Percentiles rank a stretch among this genome's conserved stretches.
phyloP scores from a whole-genome alignment of 371 early-diverging fungal species.

The Mucor plumbeus region DNA sequence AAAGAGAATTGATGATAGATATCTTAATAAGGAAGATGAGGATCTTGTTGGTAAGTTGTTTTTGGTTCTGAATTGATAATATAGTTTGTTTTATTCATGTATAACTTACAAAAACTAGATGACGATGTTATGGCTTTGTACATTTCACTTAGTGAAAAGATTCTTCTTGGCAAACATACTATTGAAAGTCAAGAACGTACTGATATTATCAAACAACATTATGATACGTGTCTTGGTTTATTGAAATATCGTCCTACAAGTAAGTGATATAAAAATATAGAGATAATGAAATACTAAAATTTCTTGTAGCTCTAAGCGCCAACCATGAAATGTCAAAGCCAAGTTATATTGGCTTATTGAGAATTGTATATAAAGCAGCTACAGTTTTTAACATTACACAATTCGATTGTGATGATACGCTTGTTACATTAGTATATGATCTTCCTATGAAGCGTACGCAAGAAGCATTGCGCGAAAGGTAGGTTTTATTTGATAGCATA shows the following conservation, averaged over 20 bases:
- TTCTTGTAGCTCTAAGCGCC: conserved; percentile 15
- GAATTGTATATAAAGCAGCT: conserved; percentile 35
- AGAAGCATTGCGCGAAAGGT: conserved; percentile 44
- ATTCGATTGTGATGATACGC: conserved; percentile 24
- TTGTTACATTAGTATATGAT: conserved; percentile 23
- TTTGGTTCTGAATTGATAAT: too few relatives aligned
- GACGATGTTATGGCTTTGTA: conserved; percentile 32
- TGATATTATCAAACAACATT: conserved; percentile 17
- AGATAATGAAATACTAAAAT: not conserved
- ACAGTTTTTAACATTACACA: conserved; percentile 8
- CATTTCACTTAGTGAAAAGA: conserved; percentile 31
- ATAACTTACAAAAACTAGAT: conserved; percentile 23
- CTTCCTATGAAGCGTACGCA: conserved; percentile 38
- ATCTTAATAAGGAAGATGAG: conserved; percentile 31
- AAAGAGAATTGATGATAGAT: conserved; percentile 28
- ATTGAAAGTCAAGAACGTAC: conserved; percentile 16
- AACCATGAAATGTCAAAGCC: conserved; percentile 42
- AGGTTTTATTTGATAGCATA: not conserved
- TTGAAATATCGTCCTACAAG: conserved; percentile 28
- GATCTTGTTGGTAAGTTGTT: conserved; percentile 35
- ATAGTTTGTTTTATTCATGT: not conserved
- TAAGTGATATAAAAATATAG: conserved; percentile 12
- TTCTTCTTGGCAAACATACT: conserved; percentile 16
- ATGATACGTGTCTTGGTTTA: conserved; percentile 22
- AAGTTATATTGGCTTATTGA: conserved; percentile 27